Evolutionary conservation across 78 protist genomes (phyloP).

Genomic region (Salpingoeca rosetta): DNA sequence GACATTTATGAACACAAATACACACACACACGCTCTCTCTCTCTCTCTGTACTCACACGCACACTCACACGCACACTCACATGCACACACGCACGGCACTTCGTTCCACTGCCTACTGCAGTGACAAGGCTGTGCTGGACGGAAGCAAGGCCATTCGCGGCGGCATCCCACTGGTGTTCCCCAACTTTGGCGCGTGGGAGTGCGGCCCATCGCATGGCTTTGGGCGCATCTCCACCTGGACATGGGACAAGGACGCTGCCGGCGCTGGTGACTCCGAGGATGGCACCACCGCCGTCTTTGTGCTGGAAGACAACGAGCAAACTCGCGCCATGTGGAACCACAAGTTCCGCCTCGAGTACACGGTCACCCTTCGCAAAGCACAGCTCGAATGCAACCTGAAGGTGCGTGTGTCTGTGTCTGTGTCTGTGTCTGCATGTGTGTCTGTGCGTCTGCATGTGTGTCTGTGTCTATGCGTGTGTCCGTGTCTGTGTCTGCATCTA

Average conservation of each 20-base stretch:
- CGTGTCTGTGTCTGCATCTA: no score
- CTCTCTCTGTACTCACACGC: no score
- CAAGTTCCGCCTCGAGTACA: not conserved
- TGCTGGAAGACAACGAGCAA: slow-evolving; percentile 4
- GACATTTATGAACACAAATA: no score
- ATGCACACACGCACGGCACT: no score
- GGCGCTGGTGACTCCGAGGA: not conserved
- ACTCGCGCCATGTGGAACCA: slow-evolving; percentile 25
- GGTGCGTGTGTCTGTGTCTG: no score
- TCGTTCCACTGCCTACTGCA: not conserved
- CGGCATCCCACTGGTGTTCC: slow-evolving; percentile 49
- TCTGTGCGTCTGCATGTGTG: no score
- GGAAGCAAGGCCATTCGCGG: slow-evolving; percentile 57
- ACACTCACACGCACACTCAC: no score
- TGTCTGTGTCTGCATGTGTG: no score
- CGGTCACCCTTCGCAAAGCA: not conserved
- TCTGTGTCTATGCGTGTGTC: no score
- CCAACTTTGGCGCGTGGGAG: slow-evolving; percentile 37
- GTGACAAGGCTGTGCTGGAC: slow-evolving; percentile 22
- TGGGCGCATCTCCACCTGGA: slow-evolving; percentile 21
- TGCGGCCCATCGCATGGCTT: slow-evolving; percentile 47
- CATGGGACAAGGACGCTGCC: not conserved
- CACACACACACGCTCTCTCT: no score
- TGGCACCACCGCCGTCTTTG: not conserved
- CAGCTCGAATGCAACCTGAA: not conserved